Evolutionary conservation across 164 flowering plant species (phyloP), one percentile per base, ranked within the genome.

Genomic region (Chimonanthus praecox): DNA sequence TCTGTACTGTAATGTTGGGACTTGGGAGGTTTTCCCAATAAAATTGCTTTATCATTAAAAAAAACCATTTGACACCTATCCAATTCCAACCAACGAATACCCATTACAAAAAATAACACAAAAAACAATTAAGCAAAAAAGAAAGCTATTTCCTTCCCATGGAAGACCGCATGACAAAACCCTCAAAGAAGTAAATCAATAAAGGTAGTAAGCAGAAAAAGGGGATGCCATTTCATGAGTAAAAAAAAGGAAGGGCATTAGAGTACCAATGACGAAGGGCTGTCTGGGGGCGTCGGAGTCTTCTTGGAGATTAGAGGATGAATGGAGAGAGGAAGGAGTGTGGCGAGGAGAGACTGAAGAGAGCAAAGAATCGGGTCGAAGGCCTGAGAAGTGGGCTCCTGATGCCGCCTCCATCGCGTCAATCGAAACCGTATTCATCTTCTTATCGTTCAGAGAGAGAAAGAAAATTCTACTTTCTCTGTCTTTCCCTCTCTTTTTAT

Each of bases 301-400:
- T 45, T 81, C 85, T 8, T 43, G 49, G 2, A 44, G 49, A n/a
- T 7, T 15, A 2, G 51, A 60, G 72, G 74, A 2, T 15, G 33
- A 33, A 33, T 33, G 33, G 33, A 80, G n/a, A 43, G 82, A 60
- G 15, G 80, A 46, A 47, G 77, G 81, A 69, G 43, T 75, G 49
- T 64, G 69, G 76, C 48, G 78, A 70, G 68, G 60, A n/a, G 88
- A 47, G 2, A 88, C 70, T n/a, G 90, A 81, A 5, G 85, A 75
- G 50, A 72, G 82, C 18, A 80, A 85, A 48, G 82, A 84, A 75
- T 87, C 97, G 70, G 90, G 80, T 10, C 92, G 98, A 58, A 95
- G 88, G 61, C 99, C 98, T 73, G 98, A 92, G 84, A 95, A 93
- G 75, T 93, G 98, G 0, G 98, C 89, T 5, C 94, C 90, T 0